Conservation (phyloP, 768 basidiomycete genomes). For the Mycena sanguinolenta region DNA sequence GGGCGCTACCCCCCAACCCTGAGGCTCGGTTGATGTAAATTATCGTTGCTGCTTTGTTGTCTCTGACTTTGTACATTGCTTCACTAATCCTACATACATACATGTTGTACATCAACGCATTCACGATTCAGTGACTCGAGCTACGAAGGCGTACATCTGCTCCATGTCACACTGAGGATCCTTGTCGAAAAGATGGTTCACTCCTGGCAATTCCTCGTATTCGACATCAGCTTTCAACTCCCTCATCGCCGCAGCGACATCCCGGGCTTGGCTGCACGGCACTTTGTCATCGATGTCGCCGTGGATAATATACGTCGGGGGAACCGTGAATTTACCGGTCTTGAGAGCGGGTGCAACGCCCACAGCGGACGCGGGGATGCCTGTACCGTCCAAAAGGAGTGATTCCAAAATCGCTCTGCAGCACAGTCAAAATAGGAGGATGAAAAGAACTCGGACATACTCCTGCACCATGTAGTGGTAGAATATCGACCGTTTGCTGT, state of each 20-base stretch:
- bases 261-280: conserved; percentile 48
- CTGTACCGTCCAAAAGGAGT: conserved; percentile 49
- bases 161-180: conserved; percentile 49
- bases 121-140: conserved; percentile 34
- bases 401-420: conserved; percentile 46
- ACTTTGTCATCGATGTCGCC: conserved; percentile 53
- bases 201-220: conserved; percentile 50
- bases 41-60: conserved; percentile 15
- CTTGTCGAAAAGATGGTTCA: conserved; percentile 52
- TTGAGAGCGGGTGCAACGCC: conserved; percentile 47
- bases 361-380: conserved; percentile 45
- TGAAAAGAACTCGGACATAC: conserved; percentile 37
- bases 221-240: conserved; percentile 39
- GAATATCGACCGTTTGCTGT: conserved; percentile 48
- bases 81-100: background rate
- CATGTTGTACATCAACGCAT: conserved; percentile 1
- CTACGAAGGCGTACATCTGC: conserved; percentile 50
- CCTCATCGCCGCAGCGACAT: conserved; percentile 48
- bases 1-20: conserved; percentile 36
- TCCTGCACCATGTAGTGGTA: conserved; percentile 58
- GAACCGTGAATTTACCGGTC: conserved; percentile 41
- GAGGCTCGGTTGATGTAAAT: conserved; percentile 16
- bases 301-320: conserved; percentile 53
- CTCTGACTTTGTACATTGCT: background rate
- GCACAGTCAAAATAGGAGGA: background rate